These are phyloP conservation scores for Lipomyces anomalus DNA, from an alignment of 805 yeast genomes.

Conservation along the genomic window DNA sequence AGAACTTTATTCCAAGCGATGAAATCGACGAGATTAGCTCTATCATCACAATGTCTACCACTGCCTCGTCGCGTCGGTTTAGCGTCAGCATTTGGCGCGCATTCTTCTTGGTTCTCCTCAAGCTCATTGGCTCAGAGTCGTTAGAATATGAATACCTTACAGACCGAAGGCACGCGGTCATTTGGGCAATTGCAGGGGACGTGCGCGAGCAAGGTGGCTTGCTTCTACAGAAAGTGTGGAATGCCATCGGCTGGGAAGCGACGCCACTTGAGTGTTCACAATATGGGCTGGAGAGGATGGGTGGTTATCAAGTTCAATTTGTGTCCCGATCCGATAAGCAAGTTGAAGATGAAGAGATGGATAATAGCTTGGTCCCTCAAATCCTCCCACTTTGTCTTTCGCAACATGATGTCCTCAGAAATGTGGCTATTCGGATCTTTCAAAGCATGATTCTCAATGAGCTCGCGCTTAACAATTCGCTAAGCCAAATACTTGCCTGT, in stretches of 20 bases:
- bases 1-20: conserved; percentile 12
- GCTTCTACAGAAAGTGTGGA: conserved; percentile 64
- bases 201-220: conserved; percentile 54
- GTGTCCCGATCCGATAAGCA: too few relatives aligned
- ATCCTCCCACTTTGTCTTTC: conserved; percentile 65
- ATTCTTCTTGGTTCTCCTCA: conserved; percentile 39
- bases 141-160: conserved; percentile 64
- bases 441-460: conserved; percentile 72
- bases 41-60: not conserved
- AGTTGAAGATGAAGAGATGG: not conserved
- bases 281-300: conserved; percentile 56
- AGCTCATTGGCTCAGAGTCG: conserved; percentile 60
- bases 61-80: not conserved
- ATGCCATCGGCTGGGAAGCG: conserved; percentile 59
- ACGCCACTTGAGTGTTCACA: conserved; percentile 48
- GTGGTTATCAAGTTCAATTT: conserved; percentile 68
- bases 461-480: conserved; percentile 3
- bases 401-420: conserved; percentile 53
- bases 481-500: not conserved
- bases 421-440: conserved; percentile 56
- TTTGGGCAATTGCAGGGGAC: conserved; percentile 56
- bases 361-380: conserved; percentile 48
- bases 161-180: conserved; percentile 66
- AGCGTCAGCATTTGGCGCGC: conserved; percentile 10
- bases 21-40: not conserved